phyloP scores from a whole-genome alignment of 768 basidiomycete species.

The Pleurotus citrinopileatus region DNA sequence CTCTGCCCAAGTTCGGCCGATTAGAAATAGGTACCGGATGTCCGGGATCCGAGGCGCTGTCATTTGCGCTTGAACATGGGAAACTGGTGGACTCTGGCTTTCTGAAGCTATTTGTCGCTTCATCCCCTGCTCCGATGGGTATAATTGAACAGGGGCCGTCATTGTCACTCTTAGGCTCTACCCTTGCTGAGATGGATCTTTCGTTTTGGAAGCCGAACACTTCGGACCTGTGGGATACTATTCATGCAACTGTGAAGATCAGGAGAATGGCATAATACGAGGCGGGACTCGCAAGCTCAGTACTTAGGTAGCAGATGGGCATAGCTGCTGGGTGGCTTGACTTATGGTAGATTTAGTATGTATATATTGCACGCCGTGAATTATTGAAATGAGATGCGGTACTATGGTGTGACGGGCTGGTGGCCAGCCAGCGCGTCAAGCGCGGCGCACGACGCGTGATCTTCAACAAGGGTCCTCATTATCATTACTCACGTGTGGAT shows the following conservation, averaged over 20 bases:
- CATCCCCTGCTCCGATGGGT: conserved; percentile 44
- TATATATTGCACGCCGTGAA: no score
- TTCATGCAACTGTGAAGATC: conserved; percentile 25
- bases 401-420: no score
- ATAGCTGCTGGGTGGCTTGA: no score
- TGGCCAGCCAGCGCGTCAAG: no score
- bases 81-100: conserved; percentile 43
- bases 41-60: conserved; percentile 44
- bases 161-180: background rate
- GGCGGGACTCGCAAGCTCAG: background rate
- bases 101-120: conserved; percentile 57
- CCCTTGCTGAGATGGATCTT: background rate
- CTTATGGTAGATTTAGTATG: no score
- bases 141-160: conserved; percentile 43
- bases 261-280: conserved; percentile 10
- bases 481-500: no score
- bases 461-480: no score
- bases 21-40: conserved; percentile 41
- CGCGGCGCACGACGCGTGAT: no score
- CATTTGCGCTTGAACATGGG: conserved; percentile 36
- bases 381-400: no score
- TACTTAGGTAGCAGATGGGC: no score
- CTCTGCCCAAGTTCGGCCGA: conserved; percentile 37
- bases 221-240: conserved; percentile 29
- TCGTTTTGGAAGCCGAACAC: background rate